Evolutionary conservation across 441 rosid genomes (phyloP).

Genomic region (Erysimum cheiri): DNA sequence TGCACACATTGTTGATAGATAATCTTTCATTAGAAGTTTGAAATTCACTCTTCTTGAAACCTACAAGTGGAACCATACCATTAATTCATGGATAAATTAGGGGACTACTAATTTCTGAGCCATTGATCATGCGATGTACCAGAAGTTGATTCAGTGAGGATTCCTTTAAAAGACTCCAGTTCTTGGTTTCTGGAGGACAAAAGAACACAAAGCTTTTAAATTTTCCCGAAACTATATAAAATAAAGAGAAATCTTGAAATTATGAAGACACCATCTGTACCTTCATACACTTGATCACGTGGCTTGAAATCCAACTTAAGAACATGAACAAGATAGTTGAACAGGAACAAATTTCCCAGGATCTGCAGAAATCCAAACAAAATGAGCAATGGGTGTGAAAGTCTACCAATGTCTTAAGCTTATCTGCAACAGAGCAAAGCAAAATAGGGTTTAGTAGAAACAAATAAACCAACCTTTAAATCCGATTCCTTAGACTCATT

Average conservation of each 20-base stretch:
- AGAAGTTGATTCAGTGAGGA: slow-evolving; percentile 72
- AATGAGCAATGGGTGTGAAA: slow-evolving; percentile 21
- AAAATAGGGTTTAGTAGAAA: background rate
- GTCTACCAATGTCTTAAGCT: slow-evolving; percentile 5
- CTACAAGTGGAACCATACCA: slow-evolving; percentile 51
- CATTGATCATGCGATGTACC: slow-evolving; percentile 50
- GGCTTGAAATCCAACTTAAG: slow-evolving; percentile 73
- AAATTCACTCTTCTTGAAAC: slow-evolving; percentile 75
- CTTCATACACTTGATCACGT: slow-evolving; percentile 58
- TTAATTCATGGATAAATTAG: background rate
- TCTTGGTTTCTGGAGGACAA: slow-evolving; percentile 69
- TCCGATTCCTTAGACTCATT: slow-evolving; percentile 46
- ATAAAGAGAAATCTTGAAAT: slow-evolving; percentile 9
- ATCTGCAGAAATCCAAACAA: slow-evolving; percentile 51
- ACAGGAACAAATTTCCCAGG: slow-evolving; percentile 66
- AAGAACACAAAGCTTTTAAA: slow-evolving; percentile 10
- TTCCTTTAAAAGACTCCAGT: slow-evolving; percentile 74
- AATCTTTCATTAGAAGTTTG: slow-evolving; percentile 69
- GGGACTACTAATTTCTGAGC: slow-evolving; percentile 10
- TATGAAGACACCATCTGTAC: slow-evolving; percentile 43
- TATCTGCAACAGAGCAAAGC: slow-evolving; percentile 20
- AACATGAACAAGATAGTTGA: slow-evolving; percentile 76
- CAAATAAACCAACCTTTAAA: slow-evolving; percentile 55
- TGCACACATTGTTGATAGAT: slow-evolving; percentile 60
- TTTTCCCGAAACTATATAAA: background rate